phyloP scores from a whole-genome alignment of 2,329 filamentous ascomycete genomes.

The Aspergillus phoenicis region DNA sequence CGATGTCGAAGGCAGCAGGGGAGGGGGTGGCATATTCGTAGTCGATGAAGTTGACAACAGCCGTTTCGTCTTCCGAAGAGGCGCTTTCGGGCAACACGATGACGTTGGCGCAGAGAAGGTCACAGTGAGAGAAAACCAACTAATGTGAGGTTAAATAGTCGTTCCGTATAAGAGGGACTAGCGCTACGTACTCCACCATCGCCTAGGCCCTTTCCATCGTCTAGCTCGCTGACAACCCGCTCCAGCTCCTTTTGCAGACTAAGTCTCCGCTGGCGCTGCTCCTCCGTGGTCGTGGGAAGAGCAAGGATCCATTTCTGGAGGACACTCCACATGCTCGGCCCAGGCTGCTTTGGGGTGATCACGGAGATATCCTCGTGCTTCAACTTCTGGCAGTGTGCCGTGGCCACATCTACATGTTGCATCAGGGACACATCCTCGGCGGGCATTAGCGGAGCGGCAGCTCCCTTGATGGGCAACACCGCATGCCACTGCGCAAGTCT shows the following conservation, averaged over 20 bases:
- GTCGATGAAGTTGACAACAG: constrained; percentile 83
- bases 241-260: constrained; percentile 74
- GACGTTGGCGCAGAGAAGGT: constrained; percentile 93
- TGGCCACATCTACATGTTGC: constrained; percentile 25
- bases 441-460: constrained; percentile 31
- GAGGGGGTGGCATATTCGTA: constrained; percentile 97
- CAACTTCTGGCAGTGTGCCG: constrained; percentile 16
- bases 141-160: constrained; percentile 37
- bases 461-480: constrained; percentile 58
- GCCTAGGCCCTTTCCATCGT: constrained; percentile 75
- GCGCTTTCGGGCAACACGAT: constrained; percentile 67
- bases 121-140: constrained; percentile 93
- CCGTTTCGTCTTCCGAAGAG: constrained; percentile 41
- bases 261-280: constrained; percentile 67
- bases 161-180: neutral
- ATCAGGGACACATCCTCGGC: constrained; percentile 23
- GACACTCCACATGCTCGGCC: constrained; percentile 91
- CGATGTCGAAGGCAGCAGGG: constrained; percentile 91
- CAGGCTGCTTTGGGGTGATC: constrained; percentile 66
- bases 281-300: constrained; percentile 71
- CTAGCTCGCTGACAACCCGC: constrained; percentile 69
- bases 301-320: constrained; percentile 95
- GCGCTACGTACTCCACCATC: constrained; percentile 63
- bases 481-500: constrained; percentile 94
- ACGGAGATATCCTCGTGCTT: constrained; percentile 20